These are phyloP conservation scores for Hortiboletus campestris DNA, from an alignment of 768 basidiomycete species.

Conservation along the genomic window DNA sequence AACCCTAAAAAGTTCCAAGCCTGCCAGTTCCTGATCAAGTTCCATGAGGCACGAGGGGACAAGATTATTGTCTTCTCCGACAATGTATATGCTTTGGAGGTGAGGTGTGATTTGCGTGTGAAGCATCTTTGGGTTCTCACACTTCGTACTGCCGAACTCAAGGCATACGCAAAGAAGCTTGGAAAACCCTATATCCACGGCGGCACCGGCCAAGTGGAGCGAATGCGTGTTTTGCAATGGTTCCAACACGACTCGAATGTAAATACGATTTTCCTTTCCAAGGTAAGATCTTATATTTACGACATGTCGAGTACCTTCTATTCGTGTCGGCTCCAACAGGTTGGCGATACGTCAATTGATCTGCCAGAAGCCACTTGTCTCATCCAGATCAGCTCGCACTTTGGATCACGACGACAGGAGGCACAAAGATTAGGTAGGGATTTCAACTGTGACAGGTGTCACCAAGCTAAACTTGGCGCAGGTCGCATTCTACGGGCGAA, in stretches of 20 bases:
- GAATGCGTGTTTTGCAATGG: constrained; percentile 90
- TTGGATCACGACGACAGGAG: constrained; percentile 96
- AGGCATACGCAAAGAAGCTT: constrained; percentile 93
- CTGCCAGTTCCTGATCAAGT: constrained; percentile 97
- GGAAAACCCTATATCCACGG: constrained; percentile 96
- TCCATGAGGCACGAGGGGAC: constrained; percentile 95
- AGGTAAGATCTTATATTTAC: constrained; percentile 47
- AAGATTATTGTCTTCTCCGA: constrained; percentile 99
- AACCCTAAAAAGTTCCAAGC: constrained; percentile 99
- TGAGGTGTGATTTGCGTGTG: constrained; percentile 32
- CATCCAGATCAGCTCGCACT: constrained; percentile 99
- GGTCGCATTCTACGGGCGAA: constrained; percentile 97
- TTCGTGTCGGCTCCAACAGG: constrained; percentile 43
- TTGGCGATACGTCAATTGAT: constrained; percentile 98
- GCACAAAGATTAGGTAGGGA: constrained; percentile 86
- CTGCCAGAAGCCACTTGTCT: constrained; percentile 98
- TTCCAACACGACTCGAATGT: constrained; percentile 96
- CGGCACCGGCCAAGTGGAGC: constrained; percentile 89
- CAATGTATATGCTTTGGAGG: constrained; percentile 96
- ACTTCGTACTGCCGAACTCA: background rate
- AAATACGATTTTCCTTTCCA: constrained; percentile 98
- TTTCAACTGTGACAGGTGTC: constrained; percentile 17
- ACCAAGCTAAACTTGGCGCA: constrained; percentile 28
- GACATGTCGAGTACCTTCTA: constrained; percentile 11
- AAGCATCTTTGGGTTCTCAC: background rate